These are phyloP conservation scores for Tuber borchii DNA, from an alignment of 495 filamentous ascomycete genomes.

Conservation along the genomic window DNA sequence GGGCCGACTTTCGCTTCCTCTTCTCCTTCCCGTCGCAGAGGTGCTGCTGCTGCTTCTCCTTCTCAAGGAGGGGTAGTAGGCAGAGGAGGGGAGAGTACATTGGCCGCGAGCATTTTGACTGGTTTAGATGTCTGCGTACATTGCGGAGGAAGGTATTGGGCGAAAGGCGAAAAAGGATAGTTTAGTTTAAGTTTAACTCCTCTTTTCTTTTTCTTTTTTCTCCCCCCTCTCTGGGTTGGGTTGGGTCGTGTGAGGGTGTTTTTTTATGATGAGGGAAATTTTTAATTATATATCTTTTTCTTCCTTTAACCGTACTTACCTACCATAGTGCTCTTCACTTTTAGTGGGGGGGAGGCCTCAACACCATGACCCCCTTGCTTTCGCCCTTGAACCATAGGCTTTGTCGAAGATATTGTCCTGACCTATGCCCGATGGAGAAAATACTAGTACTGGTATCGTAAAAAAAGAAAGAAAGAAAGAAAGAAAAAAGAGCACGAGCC, in stretches of 20 bases:
- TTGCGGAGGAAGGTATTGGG: constrained; percentile 42
- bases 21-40: background rate
- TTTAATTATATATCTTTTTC: background rate
- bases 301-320: constrained; percentile 1
- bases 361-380: background rate
- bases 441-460: background rate
- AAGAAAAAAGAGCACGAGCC: background rate
- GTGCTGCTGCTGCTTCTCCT: background rate
- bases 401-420: background rate
- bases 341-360: background rate
- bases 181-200: constrained; percentile 21
- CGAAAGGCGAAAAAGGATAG: constrained; percentile 31
- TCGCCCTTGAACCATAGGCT: background rate
- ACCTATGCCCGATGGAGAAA: background rate
- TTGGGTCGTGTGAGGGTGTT: background rate
- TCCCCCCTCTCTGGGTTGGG: too few relatives aligned
- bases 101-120: constrained; percentile 26
- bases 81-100: constrained; percentile 33
- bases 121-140: constrained; percentile 42
- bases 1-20: background rate
- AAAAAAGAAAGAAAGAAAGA: too few relatives aligned
- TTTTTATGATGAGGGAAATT: constrained; percentile 2
- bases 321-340: background rate
- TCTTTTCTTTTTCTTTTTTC: background rate
- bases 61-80: constrained; percentile 1